These are phyloP conservation scores for Strobilomyces echinocephalus DNA, from an alignment of 768 basidiomycete genomes.

Conservation along the genomic window DNA sequence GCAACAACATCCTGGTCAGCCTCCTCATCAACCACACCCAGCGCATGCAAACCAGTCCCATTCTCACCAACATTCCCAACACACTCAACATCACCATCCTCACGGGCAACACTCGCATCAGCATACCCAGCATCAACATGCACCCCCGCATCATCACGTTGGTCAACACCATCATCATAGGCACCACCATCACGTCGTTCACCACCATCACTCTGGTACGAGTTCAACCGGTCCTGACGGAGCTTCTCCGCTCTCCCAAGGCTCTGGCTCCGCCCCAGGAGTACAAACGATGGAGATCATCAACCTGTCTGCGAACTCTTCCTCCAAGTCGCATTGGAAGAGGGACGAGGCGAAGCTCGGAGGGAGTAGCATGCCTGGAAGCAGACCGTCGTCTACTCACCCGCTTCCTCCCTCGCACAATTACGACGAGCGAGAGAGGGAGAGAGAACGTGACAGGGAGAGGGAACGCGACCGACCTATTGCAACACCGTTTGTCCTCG, in stretches of 20 bases:
- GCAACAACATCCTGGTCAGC: conserved; percentile 19
- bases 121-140: conserved; percentile 32
- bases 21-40: conserved; percentile 23
- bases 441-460: conserved; percentile 18
- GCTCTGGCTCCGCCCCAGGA: conserved; percentile 32
- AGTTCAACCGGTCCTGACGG: conserved; percentile 26
- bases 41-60: conserved; percentile 28
- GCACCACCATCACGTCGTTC: conserved; percentile 38
- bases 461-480: conserved; percentile 47
- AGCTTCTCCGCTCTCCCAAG: conserved; percentile 32
- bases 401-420: conserved; percentile 25
- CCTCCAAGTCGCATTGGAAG: conserved; percentile 37
- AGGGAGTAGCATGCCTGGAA: conserved; percentile 28
- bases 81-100: conserved; percentile 20
- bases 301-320: conserved; percentile 36
- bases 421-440: conserved; percentile 27
- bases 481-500: conserved; percentile 52
- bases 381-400: conserved; percentile 38
- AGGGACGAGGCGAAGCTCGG: conserved; percentile 31
- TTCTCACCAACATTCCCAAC: conserved; percentile 32
- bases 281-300: conserved; percentile 50
- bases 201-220: conserved; percentile 44
- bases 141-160: conserved; percentile 40
- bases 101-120: conserved; percentile 31
- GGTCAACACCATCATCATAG: conserved; percentile 49